Conservation (phyloP, 2,329 filamentous ascomycete species). For the Paecilomyces sp. region DNA sequence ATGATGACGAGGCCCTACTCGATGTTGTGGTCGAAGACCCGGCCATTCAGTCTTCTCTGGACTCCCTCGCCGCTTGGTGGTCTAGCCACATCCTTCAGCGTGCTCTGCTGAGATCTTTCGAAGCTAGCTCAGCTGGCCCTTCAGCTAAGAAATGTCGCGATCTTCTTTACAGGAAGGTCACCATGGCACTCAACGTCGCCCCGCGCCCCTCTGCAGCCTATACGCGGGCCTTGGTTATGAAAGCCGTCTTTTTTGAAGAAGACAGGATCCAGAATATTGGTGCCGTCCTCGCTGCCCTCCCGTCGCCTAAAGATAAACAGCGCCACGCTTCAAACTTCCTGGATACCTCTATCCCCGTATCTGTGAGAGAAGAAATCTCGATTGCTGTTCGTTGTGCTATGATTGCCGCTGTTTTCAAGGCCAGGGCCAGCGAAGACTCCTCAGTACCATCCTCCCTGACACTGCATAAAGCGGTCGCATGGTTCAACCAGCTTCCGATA, state of each 20-base stretch:
- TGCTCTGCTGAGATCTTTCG: slow-evolving; percentile 58
- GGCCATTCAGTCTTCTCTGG: slow-evolving; percentile 77
- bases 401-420: slow-evolving; percentile 46
- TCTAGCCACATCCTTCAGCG: slow-evolving; percentile 67
- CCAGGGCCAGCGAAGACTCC: slow-evolving; percentile 23
- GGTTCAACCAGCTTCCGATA: slow-evolving; percentile 36
- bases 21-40: slow-evolving; percentile 78
- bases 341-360: slow-evolving; percentile 47
- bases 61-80: slow-evolving; percentile 88
- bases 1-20: slow-evolving; percentile 62
- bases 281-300: slow-evolving; percentile 48
- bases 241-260: slow-evolving; percentile 50
- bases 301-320: slow-evolving; percentile 27
- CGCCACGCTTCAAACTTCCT: slow-evolving; percentile 38
- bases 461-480: slow-evolving; percentile 32
- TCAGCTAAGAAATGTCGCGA: slow-evolving; percentile 33
- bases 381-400: slow-evolving; percentile 54
- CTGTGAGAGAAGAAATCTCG: slow-evolving; percentile 46
- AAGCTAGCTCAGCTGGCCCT: slow-evolving; percentile 43
- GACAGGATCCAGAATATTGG: slow-evolving; percentile 46
- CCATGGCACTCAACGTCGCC: slow-evolving; percentile 63
- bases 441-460: slow-evolving; percentile 30
- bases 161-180: slow-evolving; percentile 48
- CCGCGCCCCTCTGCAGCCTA: slow-evolving; percentile 70
- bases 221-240: slow-evolving; percentile 51